Base-by-base conservation (phyloP, 176 grass and related monocot genomes). In the Aegilops umbellulata region DNA sequence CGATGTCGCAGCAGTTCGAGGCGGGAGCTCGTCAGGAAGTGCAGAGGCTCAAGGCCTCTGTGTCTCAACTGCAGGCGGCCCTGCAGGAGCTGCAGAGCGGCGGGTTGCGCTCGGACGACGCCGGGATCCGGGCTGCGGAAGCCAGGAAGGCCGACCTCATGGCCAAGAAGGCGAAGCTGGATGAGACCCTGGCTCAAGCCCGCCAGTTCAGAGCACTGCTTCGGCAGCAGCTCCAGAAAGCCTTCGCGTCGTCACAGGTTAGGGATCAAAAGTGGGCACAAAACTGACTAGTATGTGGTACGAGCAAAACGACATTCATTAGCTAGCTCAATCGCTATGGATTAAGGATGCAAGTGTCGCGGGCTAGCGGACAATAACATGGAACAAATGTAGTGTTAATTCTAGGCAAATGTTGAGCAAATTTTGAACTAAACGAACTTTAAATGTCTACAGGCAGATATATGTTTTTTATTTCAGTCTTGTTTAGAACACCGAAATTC, bases 141-240 rank as follows among this genome's bases (percentile, higher is more conserved):
- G 86, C 93, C 38, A 94, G 84, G 79, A 95, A 88, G 69, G 81
- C 81, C 3, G 86, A 94, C 73, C 94, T 94, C 67, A 86, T 78
- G 82, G 81, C 86, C 17, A 90, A 95, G 65, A 94, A 91, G 69
- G 90, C 82, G 10, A 95, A 91, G 72, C 60, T 95, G 73, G 86
- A 84, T 12, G 89, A 94, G 86, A 90, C 34, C 86, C 84, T 94
- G 76, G 65, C 76, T 81, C 75, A 79, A 39, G 92, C 90, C 32
- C 84, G 30, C 30, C 84, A 86, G 63, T 90, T 91, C 55, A 94
- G 91, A 79, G 78, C 41, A n/a, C 60, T 95, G 75, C 92, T 95
- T 38, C 88, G 85, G 88, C 89, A 88, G 84, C 92, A 94, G 78
- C 86, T 98, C 75, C 90, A 98, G 80, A 92, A 89, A 78, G 82